Percentiles rank a stretch among this genome's conserved stretches.
These are phyloP conservation scores for Hydnomerulius pinastri DNA, from an alignment of 768 basidiomycete genomes.

Conservation along the genomic window DNA sequence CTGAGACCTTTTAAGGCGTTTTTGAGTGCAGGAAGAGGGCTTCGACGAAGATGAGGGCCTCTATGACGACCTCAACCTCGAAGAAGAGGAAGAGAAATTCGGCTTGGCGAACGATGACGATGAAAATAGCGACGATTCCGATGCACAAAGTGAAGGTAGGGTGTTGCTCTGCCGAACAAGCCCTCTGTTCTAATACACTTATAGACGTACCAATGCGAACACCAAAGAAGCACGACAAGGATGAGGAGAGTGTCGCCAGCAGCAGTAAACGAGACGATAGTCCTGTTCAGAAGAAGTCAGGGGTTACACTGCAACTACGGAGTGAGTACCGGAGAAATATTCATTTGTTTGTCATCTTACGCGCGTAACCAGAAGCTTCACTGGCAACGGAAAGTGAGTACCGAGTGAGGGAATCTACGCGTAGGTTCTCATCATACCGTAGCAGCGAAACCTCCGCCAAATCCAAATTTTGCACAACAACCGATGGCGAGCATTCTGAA, in stretches of 20 bases:
- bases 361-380: constrained; percentile 57
- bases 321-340: constrained; percentile 51
- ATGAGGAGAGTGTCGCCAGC: constrained; percentile 75
- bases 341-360: constrained; percentile 15
- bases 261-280: constrained; percentile 73
- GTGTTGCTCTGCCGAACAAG: background rate
- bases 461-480: constrained; percentile 79
- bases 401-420: background rate
- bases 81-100: constrained; percentile 96
- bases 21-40: constrained; percentile 76
- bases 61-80: constrained; percentile 96
- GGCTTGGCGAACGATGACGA: constrained; percentile 73
- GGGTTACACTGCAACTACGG: constrained; percentile 60
- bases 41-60: constrained; percentile 98
- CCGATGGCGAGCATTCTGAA: constrained; percentile 79
- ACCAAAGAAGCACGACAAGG: constrained; percentile 68
- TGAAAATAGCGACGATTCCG: constrained; percentile 71
- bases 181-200: constrained; percentile 1
- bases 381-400: constrained; percentile 59
- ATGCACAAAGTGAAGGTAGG: constrained; percentile 72
- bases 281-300: constrained; percentile 78
- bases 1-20: constrained; percentile 20
- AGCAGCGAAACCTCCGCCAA: constrained; percentile 67
- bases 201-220: constrained; percentile 67
- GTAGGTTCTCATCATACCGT: constrained; percentile 6